A percentile compares a stretch with the other conserved stretches of the same genome.
Evolutionary conservation across 805 yeast genomes (phyloP).

Genomic region (Candida glaebosa): DNA sequence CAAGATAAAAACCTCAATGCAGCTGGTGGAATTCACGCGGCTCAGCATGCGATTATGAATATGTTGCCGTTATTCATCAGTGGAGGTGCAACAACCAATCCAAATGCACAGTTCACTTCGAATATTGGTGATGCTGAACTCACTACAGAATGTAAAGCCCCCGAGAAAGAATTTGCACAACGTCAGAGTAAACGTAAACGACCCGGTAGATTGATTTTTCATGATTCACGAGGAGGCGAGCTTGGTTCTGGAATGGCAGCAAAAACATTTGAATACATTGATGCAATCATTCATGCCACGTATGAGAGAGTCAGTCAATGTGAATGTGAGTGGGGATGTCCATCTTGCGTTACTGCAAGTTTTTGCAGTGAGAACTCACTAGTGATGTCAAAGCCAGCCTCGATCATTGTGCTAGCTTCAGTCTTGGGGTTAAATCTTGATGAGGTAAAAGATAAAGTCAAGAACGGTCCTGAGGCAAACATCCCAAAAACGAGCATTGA

Average conservation of each 20-base stretch:
- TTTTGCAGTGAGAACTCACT: slow-evolving; percentile 77
- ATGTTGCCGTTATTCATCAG: slow-evolving; percentile 70
- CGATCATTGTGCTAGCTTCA: slow-evolving; percentile 60
- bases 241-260: slow-evolving; percentile 76
- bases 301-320: slow-evolving; percentile 60
- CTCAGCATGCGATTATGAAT: slow-evolving; percentile 85
- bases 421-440: slow-evolving; percentile 56
- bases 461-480: slow-evolving; percentile 72
- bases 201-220: slow-evolving; percentile 83
- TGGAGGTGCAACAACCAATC: slow-evolving; percentile 55
- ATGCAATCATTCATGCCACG: slow-evolving; percentile 60
- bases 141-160: slow-evolving; percentile 93
- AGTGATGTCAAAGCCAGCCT: slow-evolving; percentile 87
- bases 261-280: slow-evolving; percentile 76
- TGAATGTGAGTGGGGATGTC: slow-evolving; percentile 74
- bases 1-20: slow-evolving; percentile 55
- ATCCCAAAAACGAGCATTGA: slow-evolving; percentile 69
- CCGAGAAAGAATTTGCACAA: slow-evolving; percentile 89
- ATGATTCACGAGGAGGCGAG: slow-evolving; percentile 79
- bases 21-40: slow-evolving; percentile 96
- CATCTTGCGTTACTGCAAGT: slow-evolving; percentile 80
- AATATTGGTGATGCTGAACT: slow-evolving; percentile 53
- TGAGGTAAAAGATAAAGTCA: slow-evolving; percentile 40
- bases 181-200: slow-evolving; percentile 68
- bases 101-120: slow-evolving; percentile 27